Evolutionary conservation across 129 eudicot genomes (phyloP).

Genomic region (Artemisia tridentata): DNA sequence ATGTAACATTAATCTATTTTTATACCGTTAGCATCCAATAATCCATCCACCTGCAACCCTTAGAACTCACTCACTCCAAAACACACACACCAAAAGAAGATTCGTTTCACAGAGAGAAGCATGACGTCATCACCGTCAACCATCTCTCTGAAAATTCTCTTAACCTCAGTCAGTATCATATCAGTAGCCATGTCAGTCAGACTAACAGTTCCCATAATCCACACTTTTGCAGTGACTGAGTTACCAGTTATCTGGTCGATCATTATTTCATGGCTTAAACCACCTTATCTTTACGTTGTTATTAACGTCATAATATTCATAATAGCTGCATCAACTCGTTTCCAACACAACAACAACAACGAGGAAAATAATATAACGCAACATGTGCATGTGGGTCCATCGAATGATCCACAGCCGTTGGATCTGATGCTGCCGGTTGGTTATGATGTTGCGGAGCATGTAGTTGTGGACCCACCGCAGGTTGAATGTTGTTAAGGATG

Average conservation of each 20-base stretch:
- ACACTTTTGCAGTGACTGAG: conserved; percentile 30
- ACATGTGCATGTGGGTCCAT: conserved; percentile 19
- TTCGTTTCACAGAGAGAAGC: conserved; percentile 1
- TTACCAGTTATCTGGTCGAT: conserved; percentile 48
- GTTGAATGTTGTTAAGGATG: too few relatives aligned
- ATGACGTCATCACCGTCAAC: conserved; percentile 28
- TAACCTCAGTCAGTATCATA: conserved; percentile 44
- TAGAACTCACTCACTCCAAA: not conserved
- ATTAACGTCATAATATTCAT: conserved; percentile 74
- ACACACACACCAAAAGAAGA: conserved; percentile 16
- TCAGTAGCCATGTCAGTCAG: conserved; percentile 40
- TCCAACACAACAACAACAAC: conserved; percentile 25
- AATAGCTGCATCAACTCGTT: conserved; percentile 60
- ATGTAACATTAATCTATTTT: conserved; percentile 1
- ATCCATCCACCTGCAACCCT: conserved; percentile 7
- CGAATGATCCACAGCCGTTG: not conserved
- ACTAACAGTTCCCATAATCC: conserved; percentile 37
- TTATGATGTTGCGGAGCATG: too few relatives aligned
- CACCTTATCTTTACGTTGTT: conserved; percentile 70
- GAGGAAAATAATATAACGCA: conserved; percentile 11
- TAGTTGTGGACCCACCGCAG: too few relatives aligned
- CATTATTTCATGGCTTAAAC: conserved; percentile 49
- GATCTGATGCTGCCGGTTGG: too few relatives aligned
- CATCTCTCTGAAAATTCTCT: conserved; percentile 38
- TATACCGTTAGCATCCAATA: conserved; percentile 8